Evolutionary conservation across 2,329 filamentous ascomycete species (phyloP), one percentile per base, ranked within the genome.

Genomic region (Xylogone sp.): DNA sequence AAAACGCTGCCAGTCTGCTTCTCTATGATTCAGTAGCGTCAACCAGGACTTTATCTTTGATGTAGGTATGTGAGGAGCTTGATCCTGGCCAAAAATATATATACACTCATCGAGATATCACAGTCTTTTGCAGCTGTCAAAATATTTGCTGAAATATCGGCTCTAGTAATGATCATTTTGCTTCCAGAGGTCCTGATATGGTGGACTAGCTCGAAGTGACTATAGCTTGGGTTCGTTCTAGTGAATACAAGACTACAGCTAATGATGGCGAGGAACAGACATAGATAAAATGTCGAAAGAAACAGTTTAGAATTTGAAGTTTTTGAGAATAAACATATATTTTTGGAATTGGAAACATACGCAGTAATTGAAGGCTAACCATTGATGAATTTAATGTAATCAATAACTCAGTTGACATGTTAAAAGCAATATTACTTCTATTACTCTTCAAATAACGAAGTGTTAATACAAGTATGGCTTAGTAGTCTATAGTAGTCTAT

Each of bases 221-320:
- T 65, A 46, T 65, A 65, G 3, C 53, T 56, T 5, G 64, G 62
- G 21, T 65, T 64, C 19, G 59, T 58, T 21, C 60, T 58, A 5
- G 61, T 52, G 39, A 62, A 65, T 18, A 61, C 42, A 19, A 54
- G 56, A 16, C 63, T 62, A n/a, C 62, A 59, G 7, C 55, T 60
- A 18, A 66, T 59, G 29, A 65, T 60, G 13, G 56, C 57, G 20
- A 59, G 51, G 21, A 59, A 55, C 1, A 58, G 18, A 16, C 59
- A 58, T 1, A 61, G 45, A 45, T 54, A 63, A 45, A 57, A 54
- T 29, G 63, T 61, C 53, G 53, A 9, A 13, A 27, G 10, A 6
- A 27, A 6, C 24, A 27, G 5, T 5, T 27, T 27, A 27, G 24
- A 27, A 10, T 6, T 5, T 27, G 5, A 27, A 55, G 43, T 52